A percentile compares a stretch with the other conserved stretches of the same genome.
Evolutionary conservation across 495 filamentous ascomycete genomes (phyloP).

Genomic region (Lasiosphaeriaceae sp.): DNA sequence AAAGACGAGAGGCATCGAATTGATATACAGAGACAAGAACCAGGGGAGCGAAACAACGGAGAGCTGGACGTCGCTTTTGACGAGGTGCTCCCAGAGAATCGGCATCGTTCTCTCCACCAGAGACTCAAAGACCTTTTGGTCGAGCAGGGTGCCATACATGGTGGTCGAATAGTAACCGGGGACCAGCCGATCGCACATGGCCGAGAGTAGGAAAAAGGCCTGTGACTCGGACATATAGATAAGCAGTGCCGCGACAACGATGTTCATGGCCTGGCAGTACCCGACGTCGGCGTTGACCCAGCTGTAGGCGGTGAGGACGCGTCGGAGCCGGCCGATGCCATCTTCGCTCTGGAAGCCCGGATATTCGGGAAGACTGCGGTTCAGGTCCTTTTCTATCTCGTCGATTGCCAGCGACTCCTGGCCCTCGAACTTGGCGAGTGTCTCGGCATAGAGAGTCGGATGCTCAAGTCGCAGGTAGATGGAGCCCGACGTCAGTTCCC

Average conservation of each 20-base stretch:
- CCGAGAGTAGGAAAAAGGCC: conserved; percentile 90
- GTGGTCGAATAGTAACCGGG: conserved; percentile 97
- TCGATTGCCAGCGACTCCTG: conserved; percentile 90
- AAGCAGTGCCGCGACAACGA: conserved; percentile 89
- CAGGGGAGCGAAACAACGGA: conserved; percentile 96
- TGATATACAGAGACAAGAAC: conserved; percentile 98
- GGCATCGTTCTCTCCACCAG: conserved; percentile 98
- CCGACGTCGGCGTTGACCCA: conserved; percentile 94
- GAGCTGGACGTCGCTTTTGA: conserved; percentile 94
- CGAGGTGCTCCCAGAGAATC: conserved; percentile 93
- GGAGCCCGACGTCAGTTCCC: conserved; percentile 91
- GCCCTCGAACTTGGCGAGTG: conserved; percentile 74
- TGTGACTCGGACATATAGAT: conserved; percentile 98
- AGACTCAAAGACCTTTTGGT: conserved; percentile 95
- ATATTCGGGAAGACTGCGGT: conserved; percentile 93
- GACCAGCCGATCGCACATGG: conserved; percentile 86
- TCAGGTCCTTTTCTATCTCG: conserved; percentile 97
- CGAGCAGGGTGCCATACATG: conserved; percentile 96
- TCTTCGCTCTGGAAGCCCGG: conserved; percentile 96
- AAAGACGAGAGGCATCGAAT: conserved; percentile 97
- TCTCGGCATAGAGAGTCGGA: conserved; percentile 78
- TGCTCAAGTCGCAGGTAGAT: conserved; percentile 82
- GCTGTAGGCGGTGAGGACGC: conserved; percentile 93
- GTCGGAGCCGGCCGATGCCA: conserved; percentile 82
- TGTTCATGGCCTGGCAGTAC: conserved; percentile 99